These are phyloP conservation scores for Tephrocybe sp. DNA, from an alignment of 768 basidiomycete species.

Conservation along the genomic window DNA sequence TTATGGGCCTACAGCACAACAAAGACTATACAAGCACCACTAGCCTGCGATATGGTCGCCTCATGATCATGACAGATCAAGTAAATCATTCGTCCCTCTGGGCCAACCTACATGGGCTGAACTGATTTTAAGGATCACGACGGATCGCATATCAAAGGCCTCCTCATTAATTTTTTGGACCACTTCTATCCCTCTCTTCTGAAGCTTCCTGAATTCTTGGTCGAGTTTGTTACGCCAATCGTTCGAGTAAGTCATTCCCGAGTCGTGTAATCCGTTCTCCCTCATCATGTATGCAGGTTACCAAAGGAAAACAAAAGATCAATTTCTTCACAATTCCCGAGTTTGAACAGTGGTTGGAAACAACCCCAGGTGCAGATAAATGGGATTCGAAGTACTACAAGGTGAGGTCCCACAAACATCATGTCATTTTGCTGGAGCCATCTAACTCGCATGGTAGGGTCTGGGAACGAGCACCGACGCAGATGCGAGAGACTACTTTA, in stretches of 20 bases:
- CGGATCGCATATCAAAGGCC: constrained; percentile 99
- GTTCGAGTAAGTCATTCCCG: constrained; percentile 65
- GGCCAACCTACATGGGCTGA: background rate
- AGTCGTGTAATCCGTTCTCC: background rate
- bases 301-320: constrained; percentile 72
- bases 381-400: constrained; percentile 99
- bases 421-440: background rate
- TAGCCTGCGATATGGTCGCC: constrained; percentile 84
- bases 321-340: constrained; percentile 98
- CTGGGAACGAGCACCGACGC: constrained; percentile 89
- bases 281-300: constrained; percentile 45
- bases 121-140: constrained; percentile 81
- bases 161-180: constrained; percentile 96
- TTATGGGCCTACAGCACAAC: constrained; percentile 93
- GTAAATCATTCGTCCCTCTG: constrained; percentile 38
- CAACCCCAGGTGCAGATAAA: constrained; percentile 69
- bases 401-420: constrained; percentile 44
- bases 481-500: constrained; percentile 93
- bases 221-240: constrained; percentile 98
- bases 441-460: constrained; percentile 58
- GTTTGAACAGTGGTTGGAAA: constrained; percentile 89
- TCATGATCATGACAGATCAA: constrained; percentile 99
- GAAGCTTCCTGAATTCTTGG: constrained; percentile 86
- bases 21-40: constrained; percentile 74
- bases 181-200: constrained; percentile 95